Evolutionary conservation across 345 rosid species (phyloP).

Genomic region (Ceriops zippeliana): DNA sequence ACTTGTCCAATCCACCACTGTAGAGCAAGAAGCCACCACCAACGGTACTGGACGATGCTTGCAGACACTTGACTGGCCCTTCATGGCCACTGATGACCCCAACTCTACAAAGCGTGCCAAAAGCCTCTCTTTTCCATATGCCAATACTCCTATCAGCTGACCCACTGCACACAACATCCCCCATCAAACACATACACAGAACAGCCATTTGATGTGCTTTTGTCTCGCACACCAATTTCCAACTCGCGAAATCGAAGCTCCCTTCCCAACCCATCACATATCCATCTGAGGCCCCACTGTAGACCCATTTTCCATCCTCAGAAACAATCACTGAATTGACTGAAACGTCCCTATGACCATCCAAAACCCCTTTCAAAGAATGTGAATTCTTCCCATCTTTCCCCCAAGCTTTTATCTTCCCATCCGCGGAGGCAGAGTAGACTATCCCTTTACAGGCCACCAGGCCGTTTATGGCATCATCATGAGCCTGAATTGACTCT

Average conservation of each 20-base stretch:
- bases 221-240: constrained; percentile 44
- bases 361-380: constrained; percentile 54
- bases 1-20: constrained; percentile 32
- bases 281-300: constrained; percentile 35
- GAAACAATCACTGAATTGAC: constrained; percentile 28
- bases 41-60: constrained; percentile 21
- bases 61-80: constrained; percentile 35
- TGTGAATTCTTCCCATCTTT: constrained; percentile 19
- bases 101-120: constrained; percentile 19
- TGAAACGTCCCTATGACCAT: constrained; percentile 42
- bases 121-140: constrained; percentile 29
- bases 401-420: constrained; percentile 32
- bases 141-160: constrained; percentile 36
- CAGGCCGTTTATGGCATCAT: constrained; percentile 31
- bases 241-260: constrained; percentile 12
- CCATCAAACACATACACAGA: constrained; percentile 23
- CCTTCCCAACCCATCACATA: constrained; percentile 33
- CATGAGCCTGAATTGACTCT: constrained; percentile 36
- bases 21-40: constrained; percentile 32
- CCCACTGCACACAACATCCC: constrained; percentile 26
- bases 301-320: constrained; percentile 35
- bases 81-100: constrained; percentile 24
- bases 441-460: constrained; percentile 22
- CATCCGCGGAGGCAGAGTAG: constrained; percentile 34
- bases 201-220: constrained; percentile 35